These are phyloP conservation scores for Phaeosphaeria sp. DNA, from an alignment of 2,329 filamentous ascomycete genomes.

Conservation along the genomic window DNA sequence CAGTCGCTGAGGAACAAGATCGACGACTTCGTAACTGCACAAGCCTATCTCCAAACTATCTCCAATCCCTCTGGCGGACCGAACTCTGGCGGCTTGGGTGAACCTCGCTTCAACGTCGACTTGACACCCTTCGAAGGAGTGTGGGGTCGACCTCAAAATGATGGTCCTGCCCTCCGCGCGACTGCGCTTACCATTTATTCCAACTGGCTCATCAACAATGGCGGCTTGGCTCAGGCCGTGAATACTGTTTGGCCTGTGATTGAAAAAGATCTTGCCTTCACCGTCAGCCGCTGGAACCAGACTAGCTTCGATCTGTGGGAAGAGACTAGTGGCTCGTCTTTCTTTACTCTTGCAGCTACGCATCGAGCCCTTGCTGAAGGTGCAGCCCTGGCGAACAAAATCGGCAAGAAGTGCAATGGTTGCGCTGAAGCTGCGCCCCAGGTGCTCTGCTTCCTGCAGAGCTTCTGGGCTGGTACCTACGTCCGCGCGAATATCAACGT, in stretches of 20 bases:
- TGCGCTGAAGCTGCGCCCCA: constrained; percentile 72
- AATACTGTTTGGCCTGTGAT: constrained; percentile 74
- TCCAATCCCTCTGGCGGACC: constrained; percentile 71
- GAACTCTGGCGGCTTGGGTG: constrained; percentile 63
- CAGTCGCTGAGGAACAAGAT: constrained; percentile 65
- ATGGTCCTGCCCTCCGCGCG: constrained; percentile 78
- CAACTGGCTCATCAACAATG: constrained; percentile 73
- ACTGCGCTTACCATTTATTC: constrained; percentile 75
- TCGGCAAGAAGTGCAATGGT: constrained; percentile 65
- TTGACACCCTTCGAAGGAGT: constrained; percentile 67
- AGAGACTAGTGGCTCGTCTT: constrained; percentile 76
- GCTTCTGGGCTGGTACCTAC: constrained; percentile 73
- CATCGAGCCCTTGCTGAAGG: constrained; percentile 72
- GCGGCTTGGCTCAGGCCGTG: constrained; percentile 49
- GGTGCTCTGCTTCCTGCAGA: constrained; percentile 75
- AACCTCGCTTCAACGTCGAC: constrained; percentile 76
- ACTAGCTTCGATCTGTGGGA: constrained; percentile 82
- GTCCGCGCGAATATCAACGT: constrained; percentile 70
- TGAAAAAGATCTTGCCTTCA: constrained; percentile 76
- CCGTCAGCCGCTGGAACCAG: constrained; percentile 70
- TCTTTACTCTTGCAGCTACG: constrained; percentile 76
- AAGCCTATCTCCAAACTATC: constrained; percentile 70
- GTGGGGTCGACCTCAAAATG: constrained; percentile 82
- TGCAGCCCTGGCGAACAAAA: constrained; percentile 65
- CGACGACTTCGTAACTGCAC: constrained; percentile 70